Evolutionary conservation across 345 rosid species (phyloP), one percentile per base, ranked within the genome.

Genomic region (Microthlaspi erraticum): DNA sequence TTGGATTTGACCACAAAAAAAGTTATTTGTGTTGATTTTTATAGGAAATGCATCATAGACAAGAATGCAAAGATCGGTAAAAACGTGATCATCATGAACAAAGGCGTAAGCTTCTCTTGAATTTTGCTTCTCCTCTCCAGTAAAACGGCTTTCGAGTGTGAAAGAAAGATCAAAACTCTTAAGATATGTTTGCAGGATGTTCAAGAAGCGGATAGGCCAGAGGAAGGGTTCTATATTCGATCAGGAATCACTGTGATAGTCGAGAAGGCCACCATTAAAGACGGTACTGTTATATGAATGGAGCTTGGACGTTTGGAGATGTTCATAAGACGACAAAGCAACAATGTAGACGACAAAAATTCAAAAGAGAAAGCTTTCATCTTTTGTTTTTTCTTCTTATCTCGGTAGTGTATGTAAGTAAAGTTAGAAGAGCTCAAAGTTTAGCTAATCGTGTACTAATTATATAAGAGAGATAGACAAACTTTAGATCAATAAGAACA

Each of bases 31-130:
- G 18, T 14, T 49, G 26, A 17, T 67, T 20, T 42, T 32, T 73
- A 59, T 80, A 90, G 96, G 83, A 86, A 92, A 66, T 90, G 95
- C 61, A 90, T 92, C 69, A 89, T 92, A 46, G 92, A 89, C 85
- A 89, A 79, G 81, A 89, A 92, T 26, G 89, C 94, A 11, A 87
- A 76, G 71, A 89, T 89, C 3, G 98, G 94, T 45, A 84, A 83
- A 73, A 81, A 92, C 17, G 94, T 89, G 45, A 59, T 86, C 66
- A 89, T 92, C 60, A 78, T 80, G 56, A 92, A 92, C 83, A 83
- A 74, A 75, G 93, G 82, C 52, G 96, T 92, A 85, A 86, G 96
- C 52, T 59, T 73, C 57, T 44, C 68, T 34, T 53, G 26, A 37
- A 9, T 54, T 44, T 32, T n/a, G n/a, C 16, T 62, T 23, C 48